Percentiles rank a stretch among this genome's conserved stretches.
phyloP scores from a whole-genome alignment of 2,329 filamentous ascomycete species.

The Tothia fuscella region DNA sequence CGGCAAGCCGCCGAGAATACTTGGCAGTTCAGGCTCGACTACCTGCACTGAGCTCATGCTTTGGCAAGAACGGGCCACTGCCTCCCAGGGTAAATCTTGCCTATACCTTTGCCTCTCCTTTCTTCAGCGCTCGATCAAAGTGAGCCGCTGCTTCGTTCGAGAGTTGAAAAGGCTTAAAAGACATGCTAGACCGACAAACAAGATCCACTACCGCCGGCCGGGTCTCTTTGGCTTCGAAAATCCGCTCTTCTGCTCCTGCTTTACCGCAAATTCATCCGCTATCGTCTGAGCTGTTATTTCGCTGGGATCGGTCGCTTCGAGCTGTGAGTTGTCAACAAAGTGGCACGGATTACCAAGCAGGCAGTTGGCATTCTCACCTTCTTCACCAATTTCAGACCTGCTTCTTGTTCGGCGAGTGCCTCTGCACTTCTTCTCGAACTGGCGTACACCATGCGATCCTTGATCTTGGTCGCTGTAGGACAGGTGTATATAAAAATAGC shows the following conservation, averaged over 20 bases:
- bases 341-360: constrained; percentile 8
- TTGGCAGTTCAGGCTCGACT: too few species aligned
- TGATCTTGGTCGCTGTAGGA: constrained; percentile 60
- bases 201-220: constrained; percentile 40
- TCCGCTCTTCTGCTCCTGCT: constrained; percentile 50
- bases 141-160: too few species aligned
- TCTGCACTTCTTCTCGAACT: constrained; percentile 49
- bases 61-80: too few species aligned
- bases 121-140: too few species aligned
- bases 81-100: too few species aligned
- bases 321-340: constrained; percentile 18
- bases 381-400: constrained; percentile 55
- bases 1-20: too few species aligned
- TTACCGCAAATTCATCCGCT: constrained; percentile 55
- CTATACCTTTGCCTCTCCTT: too few species aligned
- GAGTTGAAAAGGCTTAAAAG: too few species aligned
- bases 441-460: constrained; percentile 77
- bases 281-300: constrained; percentile 60
- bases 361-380: constrained; percentile 42
- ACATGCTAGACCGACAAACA: too few species aligned
- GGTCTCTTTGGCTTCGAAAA: constrained; percentile 74
- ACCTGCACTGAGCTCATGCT: too few species aligned
- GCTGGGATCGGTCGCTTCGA: constrained; percentile 51
- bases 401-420: constrained; percentile 51
- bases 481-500: constrained; percentile 72